Evolutionary conservation across 169 alveolate genomes (phyloP).

Genomic region (Plasmodium ovale): DNA sequence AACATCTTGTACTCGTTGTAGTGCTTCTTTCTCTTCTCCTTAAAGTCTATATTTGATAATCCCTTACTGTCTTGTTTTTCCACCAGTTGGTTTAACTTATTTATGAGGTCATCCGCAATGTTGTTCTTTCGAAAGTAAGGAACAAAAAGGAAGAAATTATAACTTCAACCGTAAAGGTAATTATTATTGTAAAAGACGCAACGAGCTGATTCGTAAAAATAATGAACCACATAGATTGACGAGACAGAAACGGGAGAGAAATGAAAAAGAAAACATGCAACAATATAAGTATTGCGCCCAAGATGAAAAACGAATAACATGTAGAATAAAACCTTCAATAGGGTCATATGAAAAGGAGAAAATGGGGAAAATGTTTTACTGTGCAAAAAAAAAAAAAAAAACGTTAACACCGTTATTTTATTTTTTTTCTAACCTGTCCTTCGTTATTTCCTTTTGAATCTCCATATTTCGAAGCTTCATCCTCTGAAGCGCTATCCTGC

Average conservation of each 20-base stretch:
- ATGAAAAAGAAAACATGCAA: too few relatives aligned
- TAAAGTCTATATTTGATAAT: conserved; percentile 55
- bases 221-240: too few relatives aligned
- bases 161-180: neutral
- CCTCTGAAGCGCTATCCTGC: conserved; percentile 78
- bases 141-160: too few relatives aligned
- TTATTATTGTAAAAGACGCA: too few relatives aligned
- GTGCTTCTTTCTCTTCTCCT: conserved; percentile 73
- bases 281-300: too few relatives aligned
- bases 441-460: conserved; percentile 62
- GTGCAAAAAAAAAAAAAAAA: neutral
- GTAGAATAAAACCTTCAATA: neutral
- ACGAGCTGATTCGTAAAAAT: too few relatives aligned
- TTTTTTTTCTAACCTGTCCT: conserved; percentile 34
- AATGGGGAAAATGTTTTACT: neutral
- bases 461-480: conserved; percentile 73
- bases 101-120: conserved; percentile 64
- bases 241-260: too few relatives aligned
- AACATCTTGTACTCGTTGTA: conserved; percentile 75
- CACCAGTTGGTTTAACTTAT: conserved; percentile 67
- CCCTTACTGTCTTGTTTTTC: conserved; percentile 72
- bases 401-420: neutral
- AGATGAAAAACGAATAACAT: too few relatives aligned
- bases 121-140: conserved; percentile 10
- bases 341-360: neutral